Evolutionary conservation across 345 rosid genomes (phyloP).

Genomic region (Melaleuca alternifolia): DNA sequence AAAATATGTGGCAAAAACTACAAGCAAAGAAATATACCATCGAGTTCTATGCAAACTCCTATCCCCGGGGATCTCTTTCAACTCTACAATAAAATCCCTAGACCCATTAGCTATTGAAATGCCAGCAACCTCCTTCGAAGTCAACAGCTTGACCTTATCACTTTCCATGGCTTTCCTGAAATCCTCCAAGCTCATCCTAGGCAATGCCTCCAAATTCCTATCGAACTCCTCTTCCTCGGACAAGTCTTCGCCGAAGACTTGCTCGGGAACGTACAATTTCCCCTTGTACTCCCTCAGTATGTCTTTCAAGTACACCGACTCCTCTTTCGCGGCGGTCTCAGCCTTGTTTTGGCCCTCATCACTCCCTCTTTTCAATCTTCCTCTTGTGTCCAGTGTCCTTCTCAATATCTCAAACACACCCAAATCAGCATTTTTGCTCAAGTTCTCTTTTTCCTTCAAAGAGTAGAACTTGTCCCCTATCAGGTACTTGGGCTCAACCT

Average conservation of each 20-base stretch:
- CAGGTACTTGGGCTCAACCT: slow-evolving; percentile 57
- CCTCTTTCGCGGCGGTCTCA: slow-evolving; percentile 11
- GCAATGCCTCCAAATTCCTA: slow-evolving; percentile 46
- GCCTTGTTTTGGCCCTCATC: slow-evolving; percentile 1
- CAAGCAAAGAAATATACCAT: slow-evolving; percentile 32
- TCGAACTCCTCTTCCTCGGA: slow-evolving; percentile 74
- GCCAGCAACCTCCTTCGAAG: slow-evolving; percentile 46
- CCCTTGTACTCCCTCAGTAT: slow-evolving; percentile 73
- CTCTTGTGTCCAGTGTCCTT: slow-evolving; percentile 30
- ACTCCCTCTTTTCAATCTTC: slow-evolving; percentile 9
- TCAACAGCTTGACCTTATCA: slow-evolving; percentile 61
- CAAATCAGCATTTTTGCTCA: slow-evolving; percentile 24
- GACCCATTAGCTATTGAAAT: slow-evolving; percentile 10
- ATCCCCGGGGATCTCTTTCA: slow-evolving; percentile 79
- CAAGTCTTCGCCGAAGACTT: slow-evolving; percentile 55
- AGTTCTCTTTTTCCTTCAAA: slow-evolving; percentile 45
- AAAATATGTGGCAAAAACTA: not conserved
- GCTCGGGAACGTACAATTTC: slow-evolving; percentile 88
- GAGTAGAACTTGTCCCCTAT: slow-evolving; percentile 50
- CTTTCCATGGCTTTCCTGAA: slow-evolving; percentile 51
- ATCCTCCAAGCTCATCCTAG: slow-evolving; percentile 65
- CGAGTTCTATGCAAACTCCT: slow-evolving; percentile 79
- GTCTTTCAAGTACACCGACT: slow-evolving; percentile 64
- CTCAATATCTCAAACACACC: slow-evolving; percentile 32
- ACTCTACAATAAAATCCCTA: slow-evolving; percentile 63